Conservation (phyloP, 768 basidiomycete species). For the Goffeauzyma gilvescens region DNA sequence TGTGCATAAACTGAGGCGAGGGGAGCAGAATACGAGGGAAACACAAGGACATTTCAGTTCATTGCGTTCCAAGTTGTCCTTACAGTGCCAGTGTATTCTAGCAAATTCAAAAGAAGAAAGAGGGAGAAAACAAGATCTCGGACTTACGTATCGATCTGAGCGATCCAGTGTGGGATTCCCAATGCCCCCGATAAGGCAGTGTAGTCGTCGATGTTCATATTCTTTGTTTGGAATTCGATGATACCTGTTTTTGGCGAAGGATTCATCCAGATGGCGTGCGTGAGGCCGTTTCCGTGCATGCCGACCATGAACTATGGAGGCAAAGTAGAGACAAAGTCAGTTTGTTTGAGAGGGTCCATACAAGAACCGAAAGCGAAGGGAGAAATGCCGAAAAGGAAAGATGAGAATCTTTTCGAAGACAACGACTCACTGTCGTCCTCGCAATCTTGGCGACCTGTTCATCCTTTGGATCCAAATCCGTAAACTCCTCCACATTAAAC, state of each 20-base stretch:
- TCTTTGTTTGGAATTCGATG: constrained; percentile 6
- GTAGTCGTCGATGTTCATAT: constrained; percentile 7
- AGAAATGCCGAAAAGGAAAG: neutral
- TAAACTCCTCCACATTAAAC: constrained; percentile 14
- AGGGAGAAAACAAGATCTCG: too few species aligned
- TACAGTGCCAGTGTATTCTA: too few species aligned
- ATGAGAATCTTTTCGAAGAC: neutral
- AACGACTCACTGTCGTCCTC: constrained; percentile 6
- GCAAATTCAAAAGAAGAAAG: too few species aligned
- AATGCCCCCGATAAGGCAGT: constrained; percentile 1
- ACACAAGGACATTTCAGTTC: too few species aligned
- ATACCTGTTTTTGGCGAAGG: constrained; percentile 6
- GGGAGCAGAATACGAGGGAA: too few species aligned
- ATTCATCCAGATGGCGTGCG: constrained; percentile 17
- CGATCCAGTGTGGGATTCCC: constrained; percentile 9
- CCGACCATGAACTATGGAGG: constrained; percentile 13
- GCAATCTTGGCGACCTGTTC: constrained; percentile 12
- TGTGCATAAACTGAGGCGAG: too few species aligned
- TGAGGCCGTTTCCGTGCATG: constrained; percentile 21
- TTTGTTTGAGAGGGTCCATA: too few species aligned
- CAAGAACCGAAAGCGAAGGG: neutral
- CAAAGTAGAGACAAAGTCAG: too few species aligned
- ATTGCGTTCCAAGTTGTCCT: too few species aligned
- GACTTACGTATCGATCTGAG: neutral
- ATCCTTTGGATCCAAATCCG: constrained; percentile 7